Evolutionary conservation across 257 asterid genomes (phyloP), one percentile per base, ranked within the genome.

Genomic region (Nyctanthes arbortristis): DNA sequence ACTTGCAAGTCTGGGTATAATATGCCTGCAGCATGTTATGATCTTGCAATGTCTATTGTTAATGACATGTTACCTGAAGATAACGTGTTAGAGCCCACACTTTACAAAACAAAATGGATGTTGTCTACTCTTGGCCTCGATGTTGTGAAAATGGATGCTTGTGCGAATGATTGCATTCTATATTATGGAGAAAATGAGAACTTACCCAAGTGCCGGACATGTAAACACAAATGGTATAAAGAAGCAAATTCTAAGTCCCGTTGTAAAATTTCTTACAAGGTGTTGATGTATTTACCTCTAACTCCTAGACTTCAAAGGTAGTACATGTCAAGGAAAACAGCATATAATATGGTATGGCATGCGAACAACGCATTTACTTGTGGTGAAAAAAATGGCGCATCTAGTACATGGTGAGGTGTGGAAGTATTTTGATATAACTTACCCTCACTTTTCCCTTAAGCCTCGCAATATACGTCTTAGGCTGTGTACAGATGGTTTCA

Each of bases 341-440:
- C 54, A 13, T 6, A 61, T 2, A 29, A 70, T n/a, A 70, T 70
- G 63, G 29, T 49, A 1, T 70, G 36, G 62, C 75, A 70, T 49
- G 22, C 25, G 1, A 10, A 25, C 1, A 14, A 31, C 5, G 5
- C 2, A 14, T 16, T 25, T 0, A 36, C 13, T 0, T 1, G 16
- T 0, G 70, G 61, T 10, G n/a, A n/a, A 1, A n/a, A n/a, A n/a
- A n/a, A n/a, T n/a, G n/a, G n/a, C 40, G 10, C 10, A 35, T 8
- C n/a, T n/a, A n/a, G n/a, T n/a, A n/a, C n/a, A n/a, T n/a, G n/a
- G n/a, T 4, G 40, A 35, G 10, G 40, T 60, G 2, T 65, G 40
- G 70, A 28, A 65, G 3, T 37, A 40, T 25, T 65, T 65, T 16
- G n/a, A 45, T 65, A 13, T 5, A 5, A 2, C 0, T 24, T 45